Conservation (phyloP, 2,329 filamentous ascomycete species). For the Hypomyces perniciosus region DNA sequence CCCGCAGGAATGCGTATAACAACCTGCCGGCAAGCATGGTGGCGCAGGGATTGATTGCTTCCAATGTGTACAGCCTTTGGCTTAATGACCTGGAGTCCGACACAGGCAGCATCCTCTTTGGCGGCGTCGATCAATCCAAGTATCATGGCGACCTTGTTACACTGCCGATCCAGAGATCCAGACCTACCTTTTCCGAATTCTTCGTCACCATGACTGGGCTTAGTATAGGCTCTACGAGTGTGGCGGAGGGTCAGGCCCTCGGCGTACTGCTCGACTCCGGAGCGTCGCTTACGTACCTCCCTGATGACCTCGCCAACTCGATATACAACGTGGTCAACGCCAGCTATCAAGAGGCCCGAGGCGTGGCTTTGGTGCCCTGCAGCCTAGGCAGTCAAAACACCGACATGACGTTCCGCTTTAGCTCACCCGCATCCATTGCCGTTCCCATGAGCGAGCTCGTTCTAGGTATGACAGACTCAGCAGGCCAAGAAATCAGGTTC, state of each 20-base stretch:
- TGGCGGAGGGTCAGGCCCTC: constrained; percentile 46
- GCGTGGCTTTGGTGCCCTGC: constrained; percentile 58
- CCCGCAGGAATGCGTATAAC: constrained; percentile 49
- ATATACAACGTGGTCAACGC: constrained; percentile 57
- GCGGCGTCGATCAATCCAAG: constrained; percentile 63
- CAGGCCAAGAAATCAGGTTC: constrained; percentile 39
- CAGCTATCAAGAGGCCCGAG: constrained; percentile 46
- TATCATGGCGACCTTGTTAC: constrained; percentile 59
- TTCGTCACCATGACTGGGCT: constrained; percentile 63
- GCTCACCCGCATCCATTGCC: constrained; percentile 41
- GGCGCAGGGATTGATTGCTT: constrained; percentile 52
- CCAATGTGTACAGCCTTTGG: constrained; percentile 69
- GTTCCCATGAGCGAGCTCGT: constrained; percentile 56
- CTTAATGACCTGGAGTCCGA: constrained; percentile 63
- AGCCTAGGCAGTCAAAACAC: constrained; percentile 36
- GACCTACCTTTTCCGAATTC: constrained; percentile 54
- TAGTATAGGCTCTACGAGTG: constrained; percentile 33
- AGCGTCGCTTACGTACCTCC: constrained; percentile 62
- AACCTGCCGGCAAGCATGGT: constrained; percentile 65
- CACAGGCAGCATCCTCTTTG: constrained; percentile 66
- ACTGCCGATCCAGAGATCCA: constrained; percentile 56
- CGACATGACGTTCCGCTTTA: constrained; percentile 48
- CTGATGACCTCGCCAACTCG: constrained; percentile 44
- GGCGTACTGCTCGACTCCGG: constrained; percentile 68
- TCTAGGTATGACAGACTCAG: constrained; percentile 42